Evolutionary conservation across 129 eudicot species (phyloP).

Genomic region (Dittrichia graveolens): DNA sequence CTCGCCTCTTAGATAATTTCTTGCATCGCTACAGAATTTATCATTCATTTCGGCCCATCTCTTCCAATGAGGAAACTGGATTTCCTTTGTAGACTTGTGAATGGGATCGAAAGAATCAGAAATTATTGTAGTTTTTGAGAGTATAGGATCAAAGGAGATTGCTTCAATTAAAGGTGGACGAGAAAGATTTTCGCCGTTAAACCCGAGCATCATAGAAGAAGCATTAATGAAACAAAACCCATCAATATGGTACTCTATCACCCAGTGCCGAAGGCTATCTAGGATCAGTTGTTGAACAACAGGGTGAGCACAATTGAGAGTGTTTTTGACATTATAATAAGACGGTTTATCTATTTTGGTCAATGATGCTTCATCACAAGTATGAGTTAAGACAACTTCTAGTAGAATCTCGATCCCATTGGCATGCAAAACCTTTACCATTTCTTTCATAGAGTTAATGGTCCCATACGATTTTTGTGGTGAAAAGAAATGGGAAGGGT

Average conservation of each 20-base stretch:
- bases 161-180: conserved; percentile 97
- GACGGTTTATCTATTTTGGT: conserved; percentile 58
- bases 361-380: conserved; percentile 49
- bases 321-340: conserved; percentile 43
- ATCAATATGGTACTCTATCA: conserved; percentile 79
- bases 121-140: conserved; percentile 70
- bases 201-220: conserved; percentile 60
- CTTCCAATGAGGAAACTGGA: conserved; percentile 89
- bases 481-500: conserved; percentile 79
- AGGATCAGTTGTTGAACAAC: conserved; percentile 76
- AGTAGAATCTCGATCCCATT: conserved; percentile 77
- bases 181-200: conserved; percentile 66
- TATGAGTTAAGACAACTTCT: conserved; percentile 88
- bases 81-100: conserved; percentile 39
- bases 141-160: conserved; percentile 80
- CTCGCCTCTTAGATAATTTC: conserved; percentile 70
- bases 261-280: conserved; percentile 92
- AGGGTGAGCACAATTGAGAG: conserved; percentile 77
- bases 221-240: conserved; percentile 86
- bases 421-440: conserved; percentile 82
- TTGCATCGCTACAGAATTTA: conserved; percentile 54
- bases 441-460: conserved; percentile 67
- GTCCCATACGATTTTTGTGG: conserved; percentile 54
- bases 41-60: conserved; percentile 95
- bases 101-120: conserved; percentile 78